These are phyloP conservation scores for Castanea mollissima DNA, from an alignment of 306 rosid species.

Conservation along the genomic window DNA sequence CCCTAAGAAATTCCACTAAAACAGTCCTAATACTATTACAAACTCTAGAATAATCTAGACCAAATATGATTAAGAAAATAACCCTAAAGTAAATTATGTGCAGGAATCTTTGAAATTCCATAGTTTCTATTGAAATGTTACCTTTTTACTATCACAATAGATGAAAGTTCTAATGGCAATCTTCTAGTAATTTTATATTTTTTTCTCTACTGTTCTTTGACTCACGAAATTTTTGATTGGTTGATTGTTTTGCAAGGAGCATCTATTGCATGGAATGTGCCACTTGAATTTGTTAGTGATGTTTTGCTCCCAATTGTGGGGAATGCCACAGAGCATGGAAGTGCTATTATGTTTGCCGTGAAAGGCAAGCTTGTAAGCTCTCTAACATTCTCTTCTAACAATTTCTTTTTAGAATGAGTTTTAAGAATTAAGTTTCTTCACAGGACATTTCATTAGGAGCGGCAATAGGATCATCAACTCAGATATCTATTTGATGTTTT, in stretches of 20 bases:
- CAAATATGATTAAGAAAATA: too few species aligned
- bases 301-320: slow-evolving; percentile 84
- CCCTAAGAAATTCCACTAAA: too few species aligned
- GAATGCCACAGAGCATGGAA: slow-evolving; percentile 88
- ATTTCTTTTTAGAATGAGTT: background rate
- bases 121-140: too few species aligned
- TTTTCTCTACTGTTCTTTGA: background rate
- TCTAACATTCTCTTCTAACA: background rate
- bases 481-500: too few species aligned
- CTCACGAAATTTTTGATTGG: slow-evolving; percentile 17
- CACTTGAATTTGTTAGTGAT: slow-evolving; percentile 68
- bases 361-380: slow-evolving; percentile 81
- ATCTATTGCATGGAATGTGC: slow-evolving; percentile 56
- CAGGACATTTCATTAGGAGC: too few species aligned
- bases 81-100: too few species aligned
- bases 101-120: too few species aligned
- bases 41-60: too few species aligned
- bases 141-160: background rate
- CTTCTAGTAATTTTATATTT: background rate
- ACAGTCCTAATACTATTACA: too few species aligned
- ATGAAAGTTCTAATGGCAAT: background rate
- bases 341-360: slow-evolving; percentile 82
- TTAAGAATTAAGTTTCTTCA: too few species aligned
- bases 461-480: too few species aligned
- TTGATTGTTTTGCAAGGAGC: slow-evolving; percentile 57